phyloP scores from a whole-genome alignment of 768 basidiomycete species.

The Leucosporidium creatinivorum region DNA sequence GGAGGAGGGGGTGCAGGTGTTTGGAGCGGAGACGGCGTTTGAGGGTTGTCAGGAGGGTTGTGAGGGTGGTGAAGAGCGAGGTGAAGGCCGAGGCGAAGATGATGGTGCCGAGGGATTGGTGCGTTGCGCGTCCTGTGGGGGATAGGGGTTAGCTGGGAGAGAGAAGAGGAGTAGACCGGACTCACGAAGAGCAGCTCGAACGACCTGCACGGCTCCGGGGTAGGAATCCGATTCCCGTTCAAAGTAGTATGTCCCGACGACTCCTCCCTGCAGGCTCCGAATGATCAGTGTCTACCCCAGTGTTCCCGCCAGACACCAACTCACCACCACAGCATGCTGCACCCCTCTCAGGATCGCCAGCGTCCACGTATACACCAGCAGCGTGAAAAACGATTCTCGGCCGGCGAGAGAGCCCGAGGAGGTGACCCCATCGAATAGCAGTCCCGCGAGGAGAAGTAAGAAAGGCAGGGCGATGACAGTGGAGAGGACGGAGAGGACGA shows the following conservation, averaged over 20 bases:
- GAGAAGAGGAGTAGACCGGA: neutral
- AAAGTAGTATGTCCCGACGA: constrained; percentile 91
- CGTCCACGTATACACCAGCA: constrained; percentile 61
- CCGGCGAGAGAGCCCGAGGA: constrained; percentile 8
- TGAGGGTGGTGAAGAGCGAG: constrained; percentile 58
- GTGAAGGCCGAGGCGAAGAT: constrained; percentile 69
- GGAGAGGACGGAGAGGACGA: constrained; percentile 59
- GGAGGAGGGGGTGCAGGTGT: constrained; percentile 36
- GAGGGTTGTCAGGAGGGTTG: constrained; percentile 43
- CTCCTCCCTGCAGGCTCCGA: constrained; percentile 47
- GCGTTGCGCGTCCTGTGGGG: constrained; percentile 67
- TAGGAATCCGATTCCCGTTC: constrained; percentile 48
- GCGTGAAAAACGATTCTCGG: constrained; percentile 58
- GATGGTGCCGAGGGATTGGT: constrained; percentile 73
- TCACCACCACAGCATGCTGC: constrained; percentile 59
- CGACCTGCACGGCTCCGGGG: constrained; percentile 16
- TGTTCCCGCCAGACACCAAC: no score
- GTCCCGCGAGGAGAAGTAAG: constrained; percentile 66
- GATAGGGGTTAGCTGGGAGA: constrained; percentile 37
- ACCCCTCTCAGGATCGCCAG: constrained; percentile 73
- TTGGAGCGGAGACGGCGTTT: constrained; percentile 25
- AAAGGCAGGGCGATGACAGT: constrained; percentile 71
- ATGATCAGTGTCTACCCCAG: no score
- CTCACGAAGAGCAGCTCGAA: constrained; percentile 12
- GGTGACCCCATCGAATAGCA: constrained; percentile 60